A percentile compares a stretch with the other conserved stretches of the same genome.
Evolutionary conservation across 2,329 filamentous ascomycete species (phyloP).

Genomic region (Verruconis gallopava): DNA sequence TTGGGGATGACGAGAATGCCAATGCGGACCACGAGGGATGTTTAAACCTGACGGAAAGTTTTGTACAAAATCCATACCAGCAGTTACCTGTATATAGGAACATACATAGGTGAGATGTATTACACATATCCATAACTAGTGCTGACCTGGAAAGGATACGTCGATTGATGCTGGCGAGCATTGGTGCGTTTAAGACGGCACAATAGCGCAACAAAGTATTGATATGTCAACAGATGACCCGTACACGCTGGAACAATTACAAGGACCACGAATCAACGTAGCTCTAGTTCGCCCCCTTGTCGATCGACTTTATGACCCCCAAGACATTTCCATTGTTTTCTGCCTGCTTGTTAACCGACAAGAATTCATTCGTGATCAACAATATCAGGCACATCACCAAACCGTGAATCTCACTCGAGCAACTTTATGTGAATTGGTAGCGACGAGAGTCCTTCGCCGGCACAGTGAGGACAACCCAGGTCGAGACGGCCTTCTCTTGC

Average conservation of each 20-base stretch:
- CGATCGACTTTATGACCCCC: conserved; percentile 66
- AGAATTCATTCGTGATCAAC: conserved; percentile 67
- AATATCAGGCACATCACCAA: conserved; percentile 61
- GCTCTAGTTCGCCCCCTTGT: conserved; percentile 68
- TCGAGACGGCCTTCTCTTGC: conserved; percentile 53
- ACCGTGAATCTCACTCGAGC: conserved; percentile 71
- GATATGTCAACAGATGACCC: conserved; percentile 40
- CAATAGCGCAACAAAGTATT: not conserved
- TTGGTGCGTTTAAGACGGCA: conserved; percentile 20
- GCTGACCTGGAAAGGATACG: conserved; percentile 24
- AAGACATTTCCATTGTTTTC: conserved; percentile 75
- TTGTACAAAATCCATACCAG: conserved; percentile 3
- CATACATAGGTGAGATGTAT: conserved; percentile 8
- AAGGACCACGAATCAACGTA: conserved; percentile 70
- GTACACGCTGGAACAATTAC: conserved; percentile 61
- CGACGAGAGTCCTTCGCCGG: conserved; percentile 61
- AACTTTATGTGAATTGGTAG: conserved; percentile 66
- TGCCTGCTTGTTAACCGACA: conserved; percentile 71
- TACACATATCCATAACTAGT: not conserved
- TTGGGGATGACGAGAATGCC: conserved; percentile 4
- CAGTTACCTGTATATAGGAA: conserved; percentile 10
- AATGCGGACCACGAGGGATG: conserved; percentile 8
- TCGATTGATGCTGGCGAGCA: conserved; percentile 33
- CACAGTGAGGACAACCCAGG: conserved; percentile 69
- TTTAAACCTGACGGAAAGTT: not conserved